Percentiles rank a stretch among this genome's conserved stretches.
Evolutionary conservation across 768 basidiomycete species (phyloP).

Genomic region (Asterophora lycoperdoides): DNA sequence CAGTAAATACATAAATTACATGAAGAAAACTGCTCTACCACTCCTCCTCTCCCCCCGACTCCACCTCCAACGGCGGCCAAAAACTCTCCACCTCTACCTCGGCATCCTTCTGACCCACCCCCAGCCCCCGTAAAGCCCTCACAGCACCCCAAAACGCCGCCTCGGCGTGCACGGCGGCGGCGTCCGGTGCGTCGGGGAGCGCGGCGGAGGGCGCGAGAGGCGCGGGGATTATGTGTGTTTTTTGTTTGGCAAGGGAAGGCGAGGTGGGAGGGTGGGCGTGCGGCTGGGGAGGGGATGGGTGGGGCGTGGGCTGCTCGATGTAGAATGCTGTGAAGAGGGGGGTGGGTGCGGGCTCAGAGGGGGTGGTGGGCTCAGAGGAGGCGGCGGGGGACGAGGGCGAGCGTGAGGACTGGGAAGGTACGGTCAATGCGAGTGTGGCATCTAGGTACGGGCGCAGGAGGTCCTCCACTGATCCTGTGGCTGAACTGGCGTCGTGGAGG

Average conservation of each 20-base stretch:
- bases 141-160: constrained; percentile 47
- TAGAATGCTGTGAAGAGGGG: constrained; percentile 57
- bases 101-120: not conserved
- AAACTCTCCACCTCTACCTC: constrained; percentile 12
- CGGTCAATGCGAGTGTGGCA: constrained; percentile 34
- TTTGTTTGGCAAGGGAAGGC: not conserved
- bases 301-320: constrained; percentile 34
- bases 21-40: no score
- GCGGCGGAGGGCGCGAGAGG: constrained; percentile 30
- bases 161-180: constrained; percentile 54
- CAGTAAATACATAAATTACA: no score
- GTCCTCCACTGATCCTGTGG: constrained; percentile 30
- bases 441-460: constrained; percentile 57
- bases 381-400: not conserved
- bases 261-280: not conserved
- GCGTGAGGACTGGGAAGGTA: no score
- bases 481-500: constrained; percentile 20
- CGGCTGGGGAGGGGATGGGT: constrained; percentile 1
- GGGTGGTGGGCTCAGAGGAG: not conserved
- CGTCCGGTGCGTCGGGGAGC: constrained; percentile 53
- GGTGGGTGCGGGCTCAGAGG: constrained; percentile 22
- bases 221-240: constrained; percentile 19
- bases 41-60: constrained; percentile 12
- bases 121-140: constrained; percentile 20
- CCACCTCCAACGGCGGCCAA: constrained; percentile 18